Percentiles rank a stretch among this genome's conserved stretches.
These are phyloP conservation scores for Thielaviopsis populi DNA, from an alignment of 2,329 filamentous ascomycete genomes.

Conservation along the genomic window DNA sequence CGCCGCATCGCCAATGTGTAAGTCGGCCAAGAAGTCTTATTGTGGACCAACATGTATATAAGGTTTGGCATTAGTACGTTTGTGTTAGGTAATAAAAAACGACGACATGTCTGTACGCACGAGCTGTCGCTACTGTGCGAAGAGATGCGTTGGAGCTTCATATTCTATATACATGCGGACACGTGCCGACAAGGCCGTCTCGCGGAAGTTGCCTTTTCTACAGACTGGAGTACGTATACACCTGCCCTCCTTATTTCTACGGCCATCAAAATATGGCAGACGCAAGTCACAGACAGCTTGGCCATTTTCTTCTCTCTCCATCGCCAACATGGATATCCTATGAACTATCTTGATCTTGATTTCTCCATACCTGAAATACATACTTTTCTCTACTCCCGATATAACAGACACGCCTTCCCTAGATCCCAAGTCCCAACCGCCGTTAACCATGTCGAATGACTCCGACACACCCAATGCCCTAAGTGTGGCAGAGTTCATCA, in stretches of 20 bases:
- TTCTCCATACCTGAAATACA: neutral
- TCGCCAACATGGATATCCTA: neutral
- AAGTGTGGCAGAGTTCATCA: neutral
- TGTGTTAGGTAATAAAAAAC: conserved; percentile 4
- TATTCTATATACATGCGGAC: neutral
- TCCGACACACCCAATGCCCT: neutral
- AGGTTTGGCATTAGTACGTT: neutral
- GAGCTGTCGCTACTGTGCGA: neutral
- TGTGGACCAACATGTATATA: neutral
- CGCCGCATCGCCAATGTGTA: neutral
- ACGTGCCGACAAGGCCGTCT: neutral
- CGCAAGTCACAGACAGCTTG: neutral
- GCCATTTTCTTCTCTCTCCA: neutral
- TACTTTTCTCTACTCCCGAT: neutral
- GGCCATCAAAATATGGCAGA: neutral
- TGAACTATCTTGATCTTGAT: neutral
- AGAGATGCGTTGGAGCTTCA: neutral
- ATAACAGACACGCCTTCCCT: neutral
- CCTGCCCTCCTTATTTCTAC: neutral
- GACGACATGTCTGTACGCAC: neutral
- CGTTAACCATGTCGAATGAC: neutral
- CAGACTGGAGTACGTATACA: neutral
- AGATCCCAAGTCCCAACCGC: neutral
- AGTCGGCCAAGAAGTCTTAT: neutral
- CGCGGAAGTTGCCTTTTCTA: neutral